Evolutionary conservation across 1,284 basidiomycete genomes (phyloP).

Genomic region (Sphaerobolus stellatus): DNA sequence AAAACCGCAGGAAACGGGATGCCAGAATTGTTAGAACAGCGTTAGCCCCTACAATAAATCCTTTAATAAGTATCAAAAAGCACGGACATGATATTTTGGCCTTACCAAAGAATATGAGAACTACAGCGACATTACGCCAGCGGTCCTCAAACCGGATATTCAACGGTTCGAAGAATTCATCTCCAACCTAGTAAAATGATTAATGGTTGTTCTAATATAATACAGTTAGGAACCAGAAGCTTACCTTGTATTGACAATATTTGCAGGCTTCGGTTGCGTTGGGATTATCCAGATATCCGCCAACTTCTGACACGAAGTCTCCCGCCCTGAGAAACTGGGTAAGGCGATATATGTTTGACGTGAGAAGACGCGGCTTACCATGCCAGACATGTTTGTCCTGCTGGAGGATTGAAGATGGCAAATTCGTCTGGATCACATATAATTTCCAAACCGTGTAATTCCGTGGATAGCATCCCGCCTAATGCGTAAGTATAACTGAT

Average conservation of each 20-base stretch:
- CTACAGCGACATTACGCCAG: conserved; percentile 75
- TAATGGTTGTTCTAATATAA: not conserved
- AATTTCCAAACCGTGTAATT: conserved; percentile 73
- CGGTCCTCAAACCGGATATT: conserved; percentile 66
- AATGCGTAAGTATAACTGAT: conserved; percentile 65
- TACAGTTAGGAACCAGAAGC: conserved; percentile 15
- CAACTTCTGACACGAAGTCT: conserved; percentile 59
- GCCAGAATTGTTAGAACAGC: conserved; percentile 68
- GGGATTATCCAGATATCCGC: conserved; percentile 81
- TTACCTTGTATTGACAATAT: conserved; percentile 67
- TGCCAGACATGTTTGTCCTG: conserved; percentile 68
- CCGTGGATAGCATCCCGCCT: conserved; percentile 74
- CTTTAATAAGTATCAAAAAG: not conserved
- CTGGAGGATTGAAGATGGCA: conserved; percentile 66
- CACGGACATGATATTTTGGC: conserved; percentile 10
- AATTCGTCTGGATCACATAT: conserved; percentile 69
- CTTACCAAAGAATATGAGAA: conserved; percentile 61
- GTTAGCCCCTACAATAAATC: conserved; percentile 61
- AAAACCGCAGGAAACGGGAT: conserved; percentile 72
- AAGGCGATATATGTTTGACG: not conserved
- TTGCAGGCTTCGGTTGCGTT: conserved; percentile 58
- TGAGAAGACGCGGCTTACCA: conserved; percentile 40
- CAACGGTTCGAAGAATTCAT: conserved; percentile 69
- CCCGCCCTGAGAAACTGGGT: conserved; percentile 37
- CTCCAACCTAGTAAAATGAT: conserved; percentile 44